These are phyloP conservation scores for Panaeolus cyanescens DNA, from an alignment of 768 basidiomycete genomes.

Conservation along the genomic window DNA sequence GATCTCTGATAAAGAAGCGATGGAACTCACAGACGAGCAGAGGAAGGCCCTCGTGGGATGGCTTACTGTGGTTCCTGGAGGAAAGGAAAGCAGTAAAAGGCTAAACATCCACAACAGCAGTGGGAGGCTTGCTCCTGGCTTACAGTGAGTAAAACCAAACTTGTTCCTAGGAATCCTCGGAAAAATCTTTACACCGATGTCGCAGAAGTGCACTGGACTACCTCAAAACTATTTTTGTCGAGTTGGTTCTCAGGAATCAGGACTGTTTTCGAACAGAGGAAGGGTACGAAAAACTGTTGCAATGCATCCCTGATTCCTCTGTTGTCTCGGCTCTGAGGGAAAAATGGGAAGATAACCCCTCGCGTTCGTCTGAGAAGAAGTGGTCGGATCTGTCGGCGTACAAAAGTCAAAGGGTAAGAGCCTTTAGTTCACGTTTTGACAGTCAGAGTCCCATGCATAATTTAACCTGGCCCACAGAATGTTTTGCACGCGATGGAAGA, in stretches of 20 bases:
- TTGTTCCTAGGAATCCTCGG: conserved; percentile 2
- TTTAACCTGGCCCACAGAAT: conserved; percentile 19
- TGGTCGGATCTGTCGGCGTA: conserved; percentile 67
- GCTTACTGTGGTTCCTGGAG: conserved; percentile 80
- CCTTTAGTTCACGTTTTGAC: conserved; percentile 22
- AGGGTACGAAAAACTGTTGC: conserved; percentile 74
- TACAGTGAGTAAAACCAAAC: conserved; percentile 55
- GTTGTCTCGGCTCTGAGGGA: conserved; percentile 49
- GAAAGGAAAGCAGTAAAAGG: conserved; percentile 80
- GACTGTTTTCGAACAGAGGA: conserved; percentile 73
- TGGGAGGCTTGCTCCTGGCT: conserved; percentile 66
- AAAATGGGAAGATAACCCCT: conserved; percentile 59
- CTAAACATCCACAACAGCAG: conserved; percentile 64
- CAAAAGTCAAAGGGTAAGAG: conserved; percentile 35
- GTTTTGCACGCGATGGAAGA: conserved; percentile 72
- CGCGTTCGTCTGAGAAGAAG: conserved; percentile 63
- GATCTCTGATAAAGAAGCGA: conserved; percentile 89
- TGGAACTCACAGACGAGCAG: conserved; percentile 91
- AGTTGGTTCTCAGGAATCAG: conserved; percentile 79
- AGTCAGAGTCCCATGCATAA: conserved; percentile 8
- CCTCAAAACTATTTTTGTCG: conserved; percentile 59
- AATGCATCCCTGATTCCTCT: conserved; percentile 68
- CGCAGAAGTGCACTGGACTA: conserved; percentile 46
- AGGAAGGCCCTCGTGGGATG: conserved; percentile 85
- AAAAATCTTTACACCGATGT: neutral